Conservation (phyloP, 225 moss, liverwort and hornwort species). For the Rhytidiadelphus loreus region DNA sequence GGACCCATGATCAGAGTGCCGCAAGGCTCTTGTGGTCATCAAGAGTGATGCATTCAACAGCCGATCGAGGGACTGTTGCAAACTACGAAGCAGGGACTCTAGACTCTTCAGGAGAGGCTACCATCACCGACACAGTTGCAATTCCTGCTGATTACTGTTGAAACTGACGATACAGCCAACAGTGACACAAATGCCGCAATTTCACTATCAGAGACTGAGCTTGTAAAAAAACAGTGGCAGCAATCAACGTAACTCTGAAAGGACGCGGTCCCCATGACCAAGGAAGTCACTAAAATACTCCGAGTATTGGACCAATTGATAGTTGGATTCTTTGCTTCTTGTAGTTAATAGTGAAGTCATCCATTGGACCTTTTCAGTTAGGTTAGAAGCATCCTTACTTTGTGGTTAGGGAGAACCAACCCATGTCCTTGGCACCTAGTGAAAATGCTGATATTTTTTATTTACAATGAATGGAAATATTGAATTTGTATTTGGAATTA, state of each 20-base stretch:
- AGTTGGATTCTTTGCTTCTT: background rate
- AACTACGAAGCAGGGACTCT: background rate
- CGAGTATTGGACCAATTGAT: background rate
- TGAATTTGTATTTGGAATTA: background rate
- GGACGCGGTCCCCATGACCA: no score
- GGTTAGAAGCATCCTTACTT: background rate
- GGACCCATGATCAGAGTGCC: no score
- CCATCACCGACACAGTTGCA: background rate
- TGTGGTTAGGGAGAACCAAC: background rate
- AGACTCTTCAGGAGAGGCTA: background rate
- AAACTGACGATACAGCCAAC: background rate
- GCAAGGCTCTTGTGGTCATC: background rate
- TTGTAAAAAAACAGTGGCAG: no score
- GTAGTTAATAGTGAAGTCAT: background rate
- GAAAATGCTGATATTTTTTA: background rate
- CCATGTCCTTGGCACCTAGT: background rate
- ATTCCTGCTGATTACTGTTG: background rate
- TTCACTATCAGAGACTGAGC: no score
- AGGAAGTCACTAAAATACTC: background rate
- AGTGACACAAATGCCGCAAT: no score
- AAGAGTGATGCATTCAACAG: background rate
- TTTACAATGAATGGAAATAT: background rate
- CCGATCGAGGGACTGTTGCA: background rate
- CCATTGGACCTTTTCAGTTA: background rate
- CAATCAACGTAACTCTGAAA: no score